phyloP scores from a whole-genome alignment of 148 eudicot genomes.

The Diospyros lotus region DNA sequence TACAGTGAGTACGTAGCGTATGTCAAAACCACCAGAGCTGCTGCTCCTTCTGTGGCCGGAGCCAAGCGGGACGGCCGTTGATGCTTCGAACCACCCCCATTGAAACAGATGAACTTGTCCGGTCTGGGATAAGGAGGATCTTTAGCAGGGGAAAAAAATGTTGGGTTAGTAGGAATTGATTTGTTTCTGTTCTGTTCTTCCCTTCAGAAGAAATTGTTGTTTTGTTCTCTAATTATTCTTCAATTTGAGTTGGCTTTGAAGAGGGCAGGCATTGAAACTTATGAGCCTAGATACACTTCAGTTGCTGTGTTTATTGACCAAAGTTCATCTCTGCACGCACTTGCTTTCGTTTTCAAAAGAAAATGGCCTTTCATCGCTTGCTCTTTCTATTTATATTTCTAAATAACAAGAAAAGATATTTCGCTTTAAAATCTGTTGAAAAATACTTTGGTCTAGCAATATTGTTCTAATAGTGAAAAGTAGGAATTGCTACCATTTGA shows the following conservation, averaged over 20 bases:
- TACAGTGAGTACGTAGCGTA: conserved; percentile 64
- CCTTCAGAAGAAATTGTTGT: conserved; percentile 1
- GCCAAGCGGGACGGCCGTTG: conserved; percentile 34
- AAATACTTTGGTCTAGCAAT: too few relatives aligned
- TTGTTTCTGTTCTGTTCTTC: conserved; percentile 3
- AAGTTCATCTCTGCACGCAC: background rate
- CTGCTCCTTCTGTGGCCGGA: conserved; percentile 52
- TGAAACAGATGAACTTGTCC: conserved; percentile 10
- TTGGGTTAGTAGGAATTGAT: conserved; percentile 13
- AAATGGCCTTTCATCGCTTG: too few relatives aligned
- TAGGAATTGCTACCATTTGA: too few relatives aligned
- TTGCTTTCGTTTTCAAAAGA: background rate
- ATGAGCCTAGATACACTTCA: too few relatives aligned
- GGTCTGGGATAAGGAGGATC: background rate
- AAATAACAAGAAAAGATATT: too few relatives aligned
- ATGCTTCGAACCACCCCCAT: conserved; percentile 4
- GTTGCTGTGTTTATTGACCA: background rate
- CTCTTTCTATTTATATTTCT: too few relatives aligned
- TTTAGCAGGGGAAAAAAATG: conserved; percentile 5
- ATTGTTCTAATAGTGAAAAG: too few relatives aligned
- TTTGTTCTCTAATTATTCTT: conserved; percentile 12
- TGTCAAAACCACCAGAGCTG: conserved; percentile 63
- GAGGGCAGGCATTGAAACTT: background rate
- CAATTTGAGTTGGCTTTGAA: conserved; percentile 15
- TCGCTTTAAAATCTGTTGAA: too few relatives aligned